phyloP scores from a whole-genome alignment of 495 filamentous ascomycete species.

The Alectoria sarmentosa region DNA sequence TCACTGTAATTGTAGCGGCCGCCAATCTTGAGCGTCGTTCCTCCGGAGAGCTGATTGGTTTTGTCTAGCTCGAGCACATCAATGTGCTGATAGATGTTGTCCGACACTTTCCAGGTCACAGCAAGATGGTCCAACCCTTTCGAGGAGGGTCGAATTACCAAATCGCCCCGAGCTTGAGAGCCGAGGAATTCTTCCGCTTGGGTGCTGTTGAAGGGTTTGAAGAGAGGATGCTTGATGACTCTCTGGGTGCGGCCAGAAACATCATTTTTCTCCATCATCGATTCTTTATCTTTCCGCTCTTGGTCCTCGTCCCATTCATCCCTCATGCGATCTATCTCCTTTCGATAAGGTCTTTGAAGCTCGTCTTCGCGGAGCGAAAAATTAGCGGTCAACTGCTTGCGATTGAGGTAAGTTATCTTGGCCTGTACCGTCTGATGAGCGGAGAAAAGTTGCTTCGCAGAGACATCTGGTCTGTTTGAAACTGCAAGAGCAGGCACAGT shows the following conservation, averaged over 20 bases:
- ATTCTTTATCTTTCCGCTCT: slow-evolving; percentile 71
- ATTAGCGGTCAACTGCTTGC: slow-evolving; percentile 70
- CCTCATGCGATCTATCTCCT: slow-evolving; percentile 57
- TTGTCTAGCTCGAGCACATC: slow-evolving; percentile 96
- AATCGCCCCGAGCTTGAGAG: slow-evolving; percentile 75
- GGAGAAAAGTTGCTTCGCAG: slow-evolving; percentile 51
- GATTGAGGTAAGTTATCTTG: slow-evolving; percentile 79
- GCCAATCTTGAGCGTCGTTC: slow-evolving; percentile 71
- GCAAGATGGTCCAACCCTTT: slow-evolving; percentile 92
- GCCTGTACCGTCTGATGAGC: slow-evolving; percentile 77
- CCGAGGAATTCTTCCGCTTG: slow-evolving; percentile 94
- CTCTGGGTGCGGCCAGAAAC: slow-evolving; percentile 73
- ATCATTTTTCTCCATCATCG: slow-evolving; percentile 73
- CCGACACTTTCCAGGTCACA: slow-evolving; percentile 96
- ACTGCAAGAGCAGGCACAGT: slow-evolving; percentile 68
- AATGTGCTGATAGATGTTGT: slow-evolving; percentile 91
- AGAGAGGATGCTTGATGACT: slow-evolving; percentile 95
- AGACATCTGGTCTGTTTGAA: slow-evolving; percentile 53
- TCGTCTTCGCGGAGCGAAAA: slow-evolving; percentile 77
- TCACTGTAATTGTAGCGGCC: slow-evolving; percentile 88
- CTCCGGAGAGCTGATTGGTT: slow-evolving; percentile 90
- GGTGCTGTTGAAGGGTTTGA: slow-evolving; percentile 82
- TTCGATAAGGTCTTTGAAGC: slow-evolving; percentile 59
- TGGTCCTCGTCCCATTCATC: slow-evolving; percentile 81
- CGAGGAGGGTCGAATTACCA: slow-evolving; percentile 90